A percentile compares a stretch with the other conserved stretches of the same genome.
phyloP scores from a whole-genome alignment of 176 grass and related monocot genomes.

The Neostapfia colusana region DNA sequence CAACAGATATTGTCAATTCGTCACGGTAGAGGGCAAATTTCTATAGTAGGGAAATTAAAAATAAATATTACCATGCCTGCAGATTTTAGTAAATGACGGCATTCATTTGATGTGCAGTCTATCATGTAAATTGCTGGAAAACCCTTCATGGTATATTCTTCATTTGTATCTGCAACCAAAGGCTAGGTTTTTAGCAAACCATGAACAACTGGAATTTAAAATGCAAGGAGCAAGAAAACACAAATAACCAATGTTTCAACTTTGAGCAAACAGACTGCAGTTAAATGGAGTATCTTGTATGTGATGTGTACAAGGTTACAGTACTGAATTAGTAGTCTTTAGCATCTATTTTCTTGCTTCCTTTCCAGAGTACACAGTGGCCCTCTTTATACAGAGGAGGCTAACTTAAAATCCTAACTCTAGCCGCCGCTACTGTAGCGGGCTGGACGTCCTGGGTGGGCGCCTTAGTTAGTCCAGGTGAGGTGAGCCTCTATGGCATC shows the following conservation, averaged over 20 bases:
- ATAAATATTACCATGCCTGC: constrained; percentile 62
- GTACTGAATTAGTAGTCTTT: constrained; percentile 22
- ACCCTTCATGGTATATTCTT: constrained; percentile 46
- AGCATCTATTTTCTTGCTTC: too few species aligned
- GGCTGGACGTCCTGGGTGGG: too few species aligned
- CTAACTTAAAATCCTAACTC: too few species aligned
- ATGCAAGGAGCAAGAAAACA: constrained; percentile 16
- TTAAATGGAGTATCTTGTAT: constrained; percentile 17
- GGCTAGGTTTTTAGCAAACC: constrained; percentile 10
- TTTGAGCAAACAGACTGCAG: constrained; percentile 3
- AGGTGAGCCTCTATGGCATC: too few species aligned
- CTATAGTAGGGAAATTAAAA: constrained; percentile 24
- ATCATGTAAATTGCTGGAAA: constrained; percentile 76
- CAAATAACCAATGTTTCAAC: constrained; percentile 14
- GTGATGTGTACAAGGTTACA: not conserved
- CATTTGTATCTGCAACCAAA: constrained; percentile 53
- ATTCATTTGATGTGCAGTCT: constrained; percentile 84
- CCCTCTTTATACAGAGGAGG: too few species aligned
- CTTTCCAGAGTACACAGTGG: too few species aligned
- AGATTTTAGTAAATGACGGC: constrained; percentile 58
- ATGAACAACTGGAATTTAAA: constrained; percentile 29
- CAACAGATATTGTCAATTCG: not conserved
- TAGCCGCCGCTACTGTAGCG: too few species aligned
- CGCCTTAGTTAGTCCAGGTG: too few species aligned
- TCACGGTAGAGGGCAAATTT: constrained; percentile 18